These are phyloP conservation scores for Tylopilus orsonianus DNA, from an alignment of 1,284 basidiomycete genomes.

Conservation along the genomic window DNA sequence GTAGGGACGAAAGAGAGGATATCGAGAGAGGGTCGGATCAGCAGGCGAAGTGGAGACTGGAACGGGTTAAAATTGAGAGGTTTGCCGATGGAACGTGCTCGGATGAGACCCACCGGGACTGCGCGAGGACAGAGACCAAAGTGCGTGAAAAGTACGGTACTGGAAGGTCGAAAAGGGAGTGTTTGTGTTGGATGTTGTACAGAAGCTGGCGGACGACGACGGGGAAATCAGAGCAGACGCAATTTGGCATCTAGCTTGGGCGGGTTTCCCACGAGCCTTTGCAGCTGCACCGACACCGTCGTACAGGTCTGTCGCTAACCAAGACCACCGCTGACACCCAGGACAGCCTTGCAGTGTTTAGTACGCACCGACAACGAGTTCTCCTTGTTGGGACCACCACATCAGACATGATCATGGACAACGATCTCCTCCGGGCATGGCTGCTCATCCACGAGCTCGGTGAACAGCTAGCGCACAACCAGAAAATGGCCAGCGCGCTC, in stretches of 20 bases:
- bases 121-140: not conserved
- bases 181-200: constrained; percentile 33
- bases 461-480: constrained; percentile 86
- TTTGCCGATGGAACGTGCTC: constrained; percentile 34
- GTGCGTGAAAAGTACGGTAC: constrained; percentile 16
- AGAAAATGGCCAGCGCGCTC: constrained; percentile 73
- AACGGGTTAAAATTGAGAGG: constrained; percentile 16
- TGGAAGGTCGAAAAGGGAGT: constrained; percentile 18
- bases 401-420: constrained; percentile 51
- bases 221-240: not conserved
- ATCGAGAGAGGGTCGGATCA: constrained; percentile 18
- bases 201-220: constrained; percentile 19
- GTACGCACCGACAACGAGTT: not conserved
- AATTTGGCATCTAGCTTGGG: not conserved
- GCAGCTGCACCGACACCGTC: too few relatives aligned
- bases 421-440: constrained; percentile 74
- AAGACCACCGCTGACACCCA: not conserved
- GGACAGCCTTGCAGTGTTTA: not conserved
- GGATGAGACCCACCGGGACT: constrained; percentile 10
- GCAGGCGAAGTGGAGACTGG: constrained; percentile 7
- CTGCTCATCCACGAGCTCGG: constrained; percentile 78
- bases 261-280: constrained; percentile 21
- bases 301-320: not conserved
- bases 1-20: constrained; percentile 8
- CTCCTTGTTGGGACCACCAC: constrained; percentile 11